Evolutionary conservation across 1,284 basidiomycete genomes (phyloP), one percentile per base, ranked within the genome.

Genomic region (Leccinum proximum): DNA sequence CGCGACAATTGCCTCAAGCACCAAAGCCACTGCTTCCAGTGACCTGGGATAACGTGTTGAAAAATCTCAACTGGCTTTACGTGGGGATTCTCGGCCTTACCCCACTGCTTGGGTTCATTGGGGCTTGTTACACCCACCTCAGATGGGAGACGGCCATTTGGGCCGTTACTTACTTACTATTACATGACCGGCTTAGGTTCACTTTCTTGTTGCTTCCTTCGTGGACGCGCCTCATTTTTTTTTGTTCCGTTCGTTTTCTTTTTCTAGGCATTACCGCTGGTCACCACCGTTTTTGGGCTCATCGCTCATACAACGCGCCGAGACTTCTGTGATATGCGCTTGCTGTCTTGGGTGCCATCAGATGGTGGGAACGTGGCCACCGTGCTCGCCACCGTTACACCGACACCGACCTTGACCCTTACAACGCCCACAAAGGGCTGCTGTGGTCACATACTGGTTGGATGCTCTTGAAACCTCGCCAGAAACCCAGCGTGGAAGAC

Each of bases 321-420:
- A 81, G 80, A 64, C 87, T 91, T 9, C 79, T 96, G 4, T 87
- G 96, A 75, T 94, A 92, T 76, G 79, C 85, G 70, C 85, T 96
- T 61, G 91, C 92, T 9, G 70, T 90, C 22, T 84, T 88, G 11
- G 95, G 94, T 63, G 88, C 92, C 11, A 54, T 54, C 14, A 26
- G 53, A 54, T 54, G 53, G 53, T 54, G 53, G 53, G 53, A 26
- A 16, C 53, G 53, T 30, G 53, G 53, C 14, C 53, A 54, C 53
- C 53, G 53, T 54, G 53, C 53, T 54, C 53, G 16, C 8, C 53
- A 54, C 14, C 53, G 53, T 30, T 54, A 54, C 26, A 97, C 94
- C 74, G 96, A 97, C 79, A 97, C 95, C 71, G 92, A 96, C 65
- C 89, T 97, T 66, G 94, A 97, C 80, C 96, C 94, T 1, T 97